Evolutionary conservation across 805 yeast species (phyloP), one percentile per base, ranked within the genome.

Genomic region (Candida morakotiae): DNA sequence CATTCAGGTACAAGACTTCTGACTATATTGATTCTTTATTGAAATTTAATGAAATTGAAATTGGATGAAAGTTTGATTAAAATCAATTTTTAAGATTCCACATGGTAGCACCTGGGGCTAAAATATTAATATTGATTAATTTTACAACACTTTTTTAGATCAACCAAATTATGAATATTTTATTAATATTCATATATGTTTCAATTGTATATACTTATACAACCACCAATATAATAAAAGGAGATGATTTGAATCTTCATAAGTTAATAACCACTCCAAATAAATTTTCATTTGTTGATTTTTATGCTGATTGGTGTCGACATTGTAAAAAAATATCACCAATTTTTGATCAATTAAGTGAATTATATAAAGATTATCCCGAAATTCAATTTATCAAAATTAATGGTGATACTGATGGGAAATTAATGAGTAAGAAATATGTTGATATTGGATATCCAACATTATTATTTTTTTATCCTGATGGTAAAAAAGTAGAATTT

Each of bases 251-350:
- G 24, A 74, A 65, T 43, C 81, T 81, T 52, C 74, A 77, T 36
- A 73, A 70, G 13, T 56, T 76, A 28, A 83, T 79, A 13, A 60
- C 72, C 37, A 73, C 77, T 31, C 73, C 83, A 5, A 79, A 75
- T 23, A 67, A 64, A 41, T 65, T 53, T 43, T 57, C 65, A 4
- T 52, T 75, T 56, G 64, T 71, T 46, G 61, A 69, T 53, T 72
- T 73, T 46, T 80, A 73, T 48, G 85, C 88, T 8, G 78, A 75
- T 37, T 81, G 88, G 88, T 81, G 88, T 56, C 62, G 78, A 25
- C 87, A 81, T 54, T 81, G 88, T 53, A 75, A 74, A 52, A 65
- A 62, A 25, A 52, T 81, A 49, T 67, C 64, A 53, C 87, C 87
- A 5, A 62, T 67, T 2, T 69, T 67, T 48, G 66, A 52, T 35